Percentiles rank a stretch among this genome's conserved stretches.
Evolutionary conservation across 1,284 basidiomycete genomes (phyloP).

Genomic region (Termitomyces sp.): DNA sequence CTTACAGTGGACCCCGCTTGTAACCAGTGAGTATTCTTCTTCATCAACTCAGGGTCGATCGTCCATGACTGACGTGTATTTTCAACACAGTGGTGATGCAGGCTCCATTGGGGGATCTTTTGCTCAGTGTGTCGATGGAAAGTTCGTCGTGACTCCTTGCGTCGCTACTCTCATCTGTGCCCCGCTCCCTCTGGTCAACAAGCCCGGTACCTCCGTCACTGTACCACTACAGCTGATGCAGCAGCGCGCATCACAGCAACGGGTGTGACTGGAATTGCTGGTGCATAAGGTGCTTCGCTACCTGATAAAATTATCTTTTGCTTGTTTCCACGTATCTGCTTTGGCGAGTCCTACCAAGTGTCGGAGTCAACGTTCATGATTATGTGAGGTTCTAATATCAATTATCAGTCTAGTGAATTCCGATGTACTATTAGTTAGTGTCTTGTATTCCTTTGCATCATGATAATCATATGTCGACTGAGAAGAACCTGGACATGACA

Average conservation of each 20-base stretch:
- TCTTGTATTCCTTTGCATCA: too few relatives aligned
- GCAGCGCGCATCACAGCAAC: constrained; percentile 46
- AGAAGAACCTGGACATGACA: background rate
- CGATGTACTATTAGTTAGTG: too few relatives aligned
- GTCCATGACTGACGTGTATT: constrained; percentile 1
- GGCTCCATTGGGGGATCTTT: constrained; percentile 42
- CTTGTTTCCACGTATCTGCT: background rate
- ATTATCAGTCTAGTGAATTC: too few relatives aligned
- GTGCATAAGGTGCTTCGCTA: constrained; percentile 17
- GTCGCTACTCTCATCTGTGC: constrained; percentile 38
- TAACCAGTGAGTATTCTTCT: constrained; percentile 25
- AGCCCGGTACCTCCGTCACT: constrained; percentile 52
- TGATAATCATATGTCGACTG: too few relatives aligned
- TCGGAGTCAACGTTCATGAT: background rate
- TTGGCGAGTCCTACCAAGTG: background rate
- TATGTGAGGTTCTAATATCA: too few relatives aligned
- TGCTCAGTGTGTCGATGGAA: constrained; percentile 39
- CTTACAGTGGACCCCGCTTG: constrained; percentile 38
- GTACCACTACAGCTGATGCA: constrained; percentile 48
- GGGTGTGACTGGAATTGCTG: constrained; percentile 38
- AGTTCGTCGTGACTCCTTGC: constrained; percentile 42
- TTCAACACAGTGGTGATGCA: constrained; percentile 34
- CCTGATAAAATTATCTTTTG: background rate
- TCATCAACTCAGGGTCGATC: background rate
- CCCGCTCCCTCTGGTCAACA: constrained; percentile 58